Evolutionary conservation across 2,329 filamentous ascomycete species (phyloP).

Genomic region (Celoporthe dispersa): DNA sequence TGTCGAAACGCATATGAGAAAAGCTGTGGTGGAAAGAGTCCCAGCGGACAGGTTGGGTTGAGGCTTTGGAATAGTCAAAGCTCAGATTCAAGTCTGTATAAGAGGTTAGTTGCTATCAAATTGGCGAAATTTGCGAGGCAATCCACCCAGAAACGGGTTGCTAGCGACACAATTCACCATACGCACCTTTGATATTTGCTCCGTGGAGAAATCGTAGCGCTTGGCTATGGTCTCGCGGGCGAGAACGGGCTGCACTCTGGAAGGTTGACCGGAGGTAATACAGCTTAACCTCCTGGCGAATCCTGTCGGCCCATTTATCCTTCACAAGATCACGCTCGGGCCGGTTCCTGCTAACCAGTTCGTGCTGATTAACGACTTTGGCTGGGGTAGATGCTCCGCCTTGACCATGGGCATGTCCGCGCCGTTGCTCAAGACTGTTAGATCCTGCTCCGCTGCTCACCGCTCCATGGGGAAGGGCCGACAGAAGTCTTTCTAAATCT

Average conservation of each 20-base stretch:
- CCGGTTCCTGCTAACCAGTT: not conserved
- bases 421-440: no score
- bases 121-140: not conserved
- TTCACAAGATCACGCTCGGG: not conserved
- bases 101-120: not conserved
- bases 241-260: not conserved
- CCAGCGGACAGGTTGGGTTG: not conserved
- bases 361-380: no score
- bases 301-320: not conserved
- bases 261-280: not conserved
- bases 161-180: not conserved
- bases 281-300: not conserved
- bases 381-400: no score
- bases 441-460: no score
- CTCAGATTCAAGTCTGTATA: not conserved
- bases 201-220: constrained; percentile 8
- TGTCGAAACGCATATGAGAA: not conserved
- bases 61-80: constrained; percentile 1
- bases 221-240: not conserved
- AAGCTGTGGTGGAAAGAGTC: not conserved
- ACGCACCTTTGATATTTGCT: constrained; percentile 1
- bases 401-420: no score
- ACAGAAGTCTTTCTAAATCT: no score
- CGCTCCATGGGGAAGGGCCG: no score
- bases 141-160: not conserved